phyloP scores from a whole-genome alignment of 345 rosid species.

The Brassica juncea region DNA sequence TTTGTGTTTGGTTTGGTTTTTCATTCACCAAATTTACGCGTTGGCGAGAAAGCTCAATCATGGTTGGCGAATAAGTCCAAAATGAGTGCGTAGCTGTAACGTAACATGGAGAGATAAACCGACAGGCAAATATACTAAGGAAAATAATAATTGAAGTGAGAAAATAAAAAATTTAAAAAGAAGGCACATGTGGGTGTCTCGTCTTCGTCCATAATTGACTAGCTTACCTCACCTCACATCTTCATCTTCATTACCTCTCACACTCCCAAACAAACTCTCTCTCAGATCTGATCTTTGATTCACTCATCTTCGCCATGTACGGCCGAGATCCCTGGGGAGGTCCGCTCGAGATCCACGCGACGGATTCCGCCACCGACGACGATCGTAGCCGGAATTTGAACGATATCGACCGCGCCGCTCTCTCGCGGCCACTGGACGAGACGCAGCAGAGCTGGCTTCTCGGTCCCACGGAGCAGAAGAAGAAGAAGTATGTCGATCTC shows the following conservation, averaged over 20 bases:
- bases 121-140: slow-evolving; percentile 2
- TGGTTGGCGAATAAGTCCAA: background rate
- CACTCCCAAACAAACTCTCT: slow-evolving; percentile 18
- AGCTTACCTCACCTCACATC: slow-evolving; percentile 13
- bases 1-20: background rate
- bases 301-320: slow-evolving; percentile 54
- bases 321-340: slow-evolving; percentile 99
- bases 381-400: slow-evolving; percentile 86
- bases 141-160: slow-evolving; percentile 26
- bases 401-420: slow-evolving; percentile 85
- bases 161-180: background rate
- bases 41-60: slow-evolving; percentile 6
- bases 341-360: slow-evolving; percentile 84
- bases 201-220: slow-evolving; percentile 15
- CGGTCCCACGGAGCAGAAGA: slow-evolving; percentile 90
- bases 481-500: slow-evolving; percentile 94
- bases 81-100: slow-evolving; percentile 26
- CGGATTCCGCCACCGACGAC: slow-evolving; percentile 97
- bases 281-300: slow-evolving; percentile 33
- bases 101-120: slow-evolving; percentile 29
- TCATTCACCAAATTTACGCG: background rate
- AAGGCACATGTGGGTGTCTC: slow-evolving; percentile 7
- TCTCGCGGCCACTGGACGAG: slow-evolving; percentile 81
- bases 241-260: background rate
- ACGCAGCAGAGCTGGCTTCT: slow-evolving; percentile 99